phyloP scores from a whole-genome alignment of 257 asterid genomes.

The Fraxinus anomala region DNA sequence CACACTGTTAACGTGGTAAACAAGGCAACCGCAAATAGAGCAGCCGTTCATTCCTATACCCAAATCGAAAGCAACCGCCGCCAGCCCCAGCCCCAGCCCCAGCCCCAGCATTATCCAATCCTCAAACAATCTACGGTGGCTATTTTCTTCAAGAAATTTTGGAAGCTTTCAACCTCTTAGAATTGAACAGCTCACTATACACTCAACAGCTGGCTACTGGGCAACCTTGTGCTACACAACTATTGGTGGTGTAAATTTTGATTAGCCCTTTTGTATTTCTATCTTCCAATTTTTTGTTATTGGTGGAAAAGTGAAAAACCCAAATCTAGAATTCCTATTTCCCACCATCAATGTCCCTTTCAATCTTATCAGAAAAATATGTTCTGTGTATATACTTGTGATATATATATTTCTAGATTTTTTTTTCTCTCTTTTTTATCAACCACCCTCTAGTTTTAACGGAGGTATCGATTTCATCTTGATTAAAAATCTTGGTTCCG shows the following conservation, averaged over 20 bases:
- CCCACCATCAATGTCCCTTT: conserved; percentile 41
- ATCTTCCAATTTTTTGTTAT: not conserved
- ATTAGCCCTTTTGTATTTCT: not conserved
- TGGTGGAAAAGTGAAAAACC: not conserved
- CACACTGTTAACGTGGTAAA: not conserved
- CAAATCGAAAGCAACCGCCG: not conserved
- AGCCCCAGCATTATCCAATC: not conserved
- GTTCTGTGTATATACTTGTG: conserved; percentile 25
- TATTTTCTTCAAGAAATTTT: not conserved
- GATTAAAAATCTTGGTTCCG: not conserved
- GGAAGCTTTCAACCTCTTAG: not conserved
- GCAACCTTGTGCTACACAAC: not conserved
- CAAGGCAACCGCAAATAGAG: not conserved
- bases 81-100: not conserved
- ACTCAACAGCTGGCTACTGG: not conserved
- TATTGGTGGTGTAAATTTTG: not conserved
- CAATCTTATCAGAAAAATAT: conserved; percentile 33
- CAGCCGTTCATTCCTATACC: not conserved
- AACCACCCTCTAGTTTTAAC: not conserved
- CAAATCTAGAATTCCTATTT: conserved; percentile 8
- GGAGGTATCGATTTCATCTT: not conserved
- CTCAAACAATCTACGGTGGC: not conserved
- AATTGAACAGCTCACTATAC: not conserved
- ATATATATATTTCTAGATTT: not conserved
- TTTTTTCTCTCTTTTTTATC: not conserved